Evolutionary conservation across 2,329 filamentous ascomycete species (phyloP), one percentile per base, ranked within the genome.

Genomic region (Aspergillus sojae): DNA sequence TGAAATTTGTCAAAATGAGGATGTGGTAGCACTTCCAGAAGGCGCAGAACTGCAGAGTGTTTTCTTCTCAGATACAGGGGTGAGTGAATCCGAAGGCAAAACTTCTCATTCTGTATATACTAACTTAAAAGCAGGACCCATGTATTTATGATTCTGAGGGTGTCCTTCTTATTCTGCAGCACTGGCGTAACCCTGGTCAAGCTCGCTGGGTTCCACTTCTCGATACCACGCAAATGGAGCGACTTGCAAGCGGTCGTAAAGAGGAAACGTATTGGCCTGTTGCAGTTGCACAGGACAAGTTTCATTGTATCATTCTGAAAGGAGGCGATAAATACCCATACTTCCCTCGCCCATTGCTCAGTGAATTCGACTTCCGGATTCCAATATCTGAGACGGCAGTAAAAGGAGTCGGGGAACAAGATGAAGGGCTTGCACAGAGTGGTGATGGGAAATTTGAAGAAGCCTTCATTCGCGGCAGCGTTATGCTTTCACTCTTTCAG

Each of bases 251-350:
- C 3, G 95, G 95, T 30, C 89, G 90, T 62, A 97, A 97, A 78
- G 86, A 91, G 67, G 95, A 99, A 79, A 87, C 85, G 0, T 99
- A 99, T 82, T 99, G 94, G 86, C 95, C 95, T 1, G 92, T 99
- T 36, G 95, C 95, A 0, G 94, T 98, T 1, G 93, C 94, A 2
- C 89, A 94, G 71, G 86, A 91, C 73, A 94, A 91, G 73, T 99
- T 99, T 79, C 94, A 98, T 83, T 99, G 96, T 81, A 97, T 99
- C 79, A 98, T 99, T 71, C 89, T 99, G 74, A 99, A 99, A 80
- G 95, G 95, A 66, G 91, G 91, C 41, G 95, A 99, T 75, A 87
- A 90, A 74, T 92, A 97, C 74, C 94, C 94, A 0, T 97, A 95
- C 81, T 98, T 94, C 80, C 95, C 93, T 12, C 89, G 91, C 11